phyloP scores from a whole-genome alignment of 352 stramenopile genomes.

The Globisporangium yorkense region DNA sequence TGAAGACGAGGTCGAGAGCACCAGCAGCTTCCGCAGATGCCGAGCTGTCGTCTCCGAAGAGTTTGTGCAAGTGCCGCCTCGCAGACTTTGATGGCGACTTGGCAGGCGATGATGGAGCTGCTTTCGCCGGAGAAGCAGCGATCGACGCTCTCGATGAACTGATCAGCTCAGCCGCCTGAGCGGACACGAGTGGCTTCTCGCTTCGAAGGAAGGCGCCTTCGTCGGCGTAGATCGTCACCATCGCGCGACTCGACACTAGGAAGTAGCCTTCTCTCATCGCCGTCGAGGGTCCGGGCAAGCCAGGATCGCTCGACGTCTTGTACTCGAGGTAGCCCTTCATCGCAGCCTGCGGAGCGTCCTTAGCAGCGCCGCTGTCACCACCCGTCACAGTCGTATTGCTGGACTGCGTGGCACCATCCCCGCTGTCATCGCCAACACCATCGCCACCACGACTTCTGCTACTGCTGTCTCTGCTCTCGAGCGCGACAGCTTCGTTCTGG shows the following conservation, averaged over 20 bases:
- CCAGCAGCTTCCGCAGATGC: not conserved
- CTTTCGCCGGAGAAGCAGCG: not conserved
- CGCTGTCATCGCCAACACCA: not conserved
- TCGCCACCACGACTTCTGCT: not conserved
- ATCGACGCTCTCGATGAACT: not conserved
- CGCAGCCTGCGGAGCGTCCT: not conserved
- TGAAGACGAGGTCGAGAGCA: not conserved
- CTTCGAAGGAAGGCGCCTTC: constrained; percentile 35
- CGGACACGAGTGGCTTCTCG: constrained; percentile 16
- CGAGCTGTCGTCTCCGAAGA: constrained; percentile 13
- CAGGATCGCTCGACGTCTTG: constrained; percentile 3
- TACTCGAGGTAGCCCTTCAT: constrained; percentile 16
- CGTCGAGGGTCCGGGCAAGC: constrained; percentile 9
- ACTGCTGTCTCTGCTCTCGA: not conserved
- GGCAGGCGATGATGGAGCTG: not conserved
- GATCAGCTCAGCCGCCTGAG: constrained; percentile 30
- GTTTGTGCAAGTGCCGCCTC: constrained; percentile 17
- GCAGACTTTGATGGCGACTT: constrained; percentile 2
- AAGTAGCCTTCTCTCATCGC: constrained; percentile 26
- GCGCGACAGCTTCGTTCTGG: not conserved
- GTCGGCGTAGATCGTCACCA: constrained; percentile 34
- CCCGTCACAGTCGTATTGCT: not conserved
- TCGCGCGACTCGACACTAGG: constrained; percentile 24
- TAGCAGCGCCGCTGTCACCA: too few relatives aligned
- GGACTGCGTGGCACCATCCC: not conserved